A percentile compares a stretch with the other conserved stretches of the same genome.
These are phyloP conservation scores for Penicillium psychrofluorescens DNA, from an alignment of 495 filamentous ascomycete species.

Conservation along the genomic window DNA sequence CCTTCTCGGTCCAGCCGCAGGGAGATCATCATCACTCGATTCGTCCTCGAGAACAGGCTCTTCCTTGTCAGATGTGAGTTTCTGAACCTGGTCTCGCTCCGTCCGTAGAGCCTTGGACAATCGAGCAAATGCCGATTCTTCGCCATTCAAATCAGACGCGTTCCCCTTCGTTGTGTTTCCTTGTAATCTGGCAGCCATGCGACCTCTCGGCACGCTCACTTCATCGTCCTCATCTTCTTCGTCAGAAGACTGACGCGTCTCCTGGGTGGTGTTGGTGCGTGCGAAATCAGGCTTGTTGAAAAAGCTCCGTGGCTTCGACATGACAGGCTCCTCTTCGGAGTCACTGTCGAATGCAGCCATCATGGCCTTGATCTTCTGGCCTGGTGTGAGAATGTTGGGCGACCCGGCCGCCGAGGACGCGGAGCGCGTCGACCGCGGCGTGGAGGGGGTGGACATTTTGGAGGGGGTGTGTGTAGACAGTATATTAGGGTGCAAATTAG, in stretches of 20 bases:
- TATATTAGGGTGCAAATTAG: neutral
- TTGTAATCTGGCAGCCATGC: conserved; percentile 65
- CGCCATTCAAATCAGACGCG: conserved; percentile 1
- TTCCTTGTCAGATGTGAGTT: conserved; percentile 2
- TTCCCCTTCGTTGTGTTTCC: conserved; percentile 7
- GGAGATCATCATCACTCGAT: conserved; percentile 32
- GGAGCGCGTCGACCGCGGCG: conserved; percentile 37
- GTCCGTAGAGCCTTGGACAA: conserved; percentile 21
- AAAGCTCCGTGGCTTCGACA: neutral
- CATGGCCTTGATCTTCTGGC: conserved; percentile 62
- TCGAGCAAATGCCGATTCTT: conserved; percentile 30
- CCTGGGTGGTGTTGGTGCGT: conserved; percentile 6
- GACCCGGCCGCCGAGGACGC: conserved; percentile 25
- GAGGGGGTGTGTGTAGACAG: neutral
- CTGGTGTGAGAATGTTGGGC: conserved; percentile 52
- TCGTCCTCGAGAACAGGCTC: conserved; percentile 4
- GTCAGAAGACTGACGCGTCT: conserved; percentile 12
- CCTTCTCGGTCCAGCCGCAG: conserved; percentile 23
- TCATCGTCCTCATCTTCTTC: conserved; percentile 44
- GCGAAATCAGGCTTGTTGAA: conserved; percentile 13
- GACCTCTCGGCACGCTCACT: conserved; percentile 55
- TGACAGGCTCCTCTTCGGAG: conserved; percentile 39
- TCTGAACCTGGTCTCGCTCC: conserved; percentile 9
- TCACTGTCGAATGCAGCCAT: conserved; percentile 55
- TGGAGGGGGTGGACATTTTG: conserved; percentile 34